These are phyloP conservation scores for Colletotrichum endophyticum DNA, from an alignment of 2,329 filamentous ascomycete species.

Conservation along the genomic window DNA sequence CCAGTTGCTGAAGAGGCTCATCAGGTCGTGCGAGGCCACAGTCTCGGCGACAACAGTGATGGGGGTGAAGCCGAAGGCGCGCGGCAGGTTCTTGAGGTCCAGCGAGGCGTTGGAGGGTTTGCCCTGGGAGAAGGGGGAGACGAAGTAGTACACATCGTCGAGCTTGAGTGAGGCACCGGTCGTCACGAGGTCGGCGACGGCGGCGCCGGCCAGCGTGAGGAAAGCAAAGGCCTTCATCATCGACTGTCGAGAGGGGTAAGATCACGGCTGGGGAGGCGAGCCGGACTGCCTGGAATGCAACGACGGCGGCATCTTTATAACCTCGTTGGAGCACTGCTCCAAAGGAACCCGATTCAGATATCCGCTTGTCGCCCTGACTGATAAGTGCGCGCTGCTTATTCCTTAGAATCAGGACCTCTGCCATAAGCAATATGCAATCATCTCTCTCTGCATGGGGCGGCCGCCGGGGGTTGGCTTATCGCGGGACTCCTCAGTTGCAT, in stretches of 20 bases:
- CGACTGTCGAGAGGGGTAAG: neutral
- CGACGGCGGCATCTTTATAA: neutral
- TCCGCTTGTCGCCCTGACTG: neutral
- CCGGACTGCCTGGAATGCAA: neutral
- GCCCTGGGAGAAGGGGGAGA: slow-evolving; percentile 36
- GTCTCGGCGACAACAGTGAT: slow-evolving; percentile 35
- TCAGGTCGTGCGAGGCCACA: slow-evolving; percentile 24
- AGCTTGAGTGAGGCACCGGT: slow-evolving; percentile 35
- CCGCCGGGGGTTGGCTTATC: neutral
- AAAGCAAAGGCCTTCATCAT: slow-evolving; percentile 14
- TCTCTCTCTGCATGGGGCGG: neutral
- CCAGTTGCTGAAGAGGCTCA: slow-evolving; percentile 34
- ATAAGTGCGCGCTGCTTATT: neutral
- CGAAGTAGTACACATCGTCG: slow-evolving; percentile 34
- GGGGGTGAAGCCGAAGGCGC: slow-evolving; percentile 35
- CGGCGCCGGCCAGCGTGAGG: slow-evolving; percentile 17
- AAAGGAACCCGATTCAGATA: neutral
- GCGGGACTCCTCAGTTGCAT: neutral
- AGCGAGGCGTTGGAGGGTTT: slow-evolving; percentile 24
- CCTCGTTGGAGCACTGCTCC: neutral
- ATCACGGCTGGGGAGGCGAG: neutral
- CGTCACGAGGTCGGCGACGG: slow-evolving; percentile 27
- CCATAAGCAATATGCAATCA: slow-evolving; percentile 2
- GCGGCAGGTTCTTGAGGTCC: slow-evolving; percentile 22
- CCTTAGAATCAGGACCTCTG: neutral